Evolutionary conservation across 2,329 filamentous ascomycete species (phyloP).

Genomic region (Diaporthe sp.): DNA sequence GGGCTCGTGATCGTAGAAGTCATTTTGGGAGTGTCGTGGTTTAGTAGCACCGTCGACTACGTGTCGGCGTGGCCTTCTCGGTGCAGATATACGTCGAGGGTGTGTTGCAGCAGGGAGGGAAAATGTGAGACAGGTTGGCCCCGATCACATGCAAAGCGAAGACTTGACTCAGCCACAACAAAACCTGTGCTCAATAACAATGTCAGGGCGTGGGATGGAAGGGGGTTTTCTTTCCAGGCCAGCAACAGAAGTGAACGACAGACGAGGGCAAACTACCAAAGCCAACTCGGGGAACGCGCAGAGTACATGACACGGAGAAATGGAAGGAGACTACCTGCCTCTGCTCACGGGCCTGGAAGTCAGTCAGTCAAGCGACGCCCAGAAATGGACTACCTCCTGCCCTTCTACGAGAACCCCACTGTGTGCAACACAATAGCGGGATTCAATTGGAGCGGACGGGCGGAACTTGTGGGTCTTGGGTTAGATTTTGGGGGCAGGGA

Average conservation of each 20-base stretch:
- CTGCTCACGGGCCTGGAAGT: conserved; percentile 13
- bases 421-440: neutral
- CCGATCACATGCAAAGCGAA: conserved; percentile 37
- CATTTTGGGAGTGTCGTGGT: conserved; percentile 44
- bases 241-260: neutral
- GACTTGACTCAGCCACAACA: neutral
- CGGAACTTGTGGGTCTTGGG: conserved; percentile 34
- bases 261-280: neutral
- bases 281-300: neutral
- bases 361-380: conserved; percentile 22
- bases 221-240: neutral
- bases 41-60: neutral
- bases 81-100: neutral
- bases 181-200: conserved; percentile 2
- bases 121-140: conserved; percentile 26
- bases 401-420: conserved; percentile 19
- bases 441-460: conserved; percentile 39
- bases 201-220: neutral
- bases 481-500: neutral
- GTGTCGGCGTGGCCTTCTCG: neutral
- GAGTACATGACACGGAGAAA: conserved; percentile 37
- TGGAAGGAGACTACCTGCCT: conserved; percentile 19
- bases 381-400: conserved; percentile 10
- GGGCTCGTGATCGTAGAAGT: conserved; percentile 56
- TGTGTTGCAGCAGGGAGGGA: neutral